Conservation (phyloP, 2,329 filamentous ascomycete genomes). For the Penicillium sp. region DNA sequence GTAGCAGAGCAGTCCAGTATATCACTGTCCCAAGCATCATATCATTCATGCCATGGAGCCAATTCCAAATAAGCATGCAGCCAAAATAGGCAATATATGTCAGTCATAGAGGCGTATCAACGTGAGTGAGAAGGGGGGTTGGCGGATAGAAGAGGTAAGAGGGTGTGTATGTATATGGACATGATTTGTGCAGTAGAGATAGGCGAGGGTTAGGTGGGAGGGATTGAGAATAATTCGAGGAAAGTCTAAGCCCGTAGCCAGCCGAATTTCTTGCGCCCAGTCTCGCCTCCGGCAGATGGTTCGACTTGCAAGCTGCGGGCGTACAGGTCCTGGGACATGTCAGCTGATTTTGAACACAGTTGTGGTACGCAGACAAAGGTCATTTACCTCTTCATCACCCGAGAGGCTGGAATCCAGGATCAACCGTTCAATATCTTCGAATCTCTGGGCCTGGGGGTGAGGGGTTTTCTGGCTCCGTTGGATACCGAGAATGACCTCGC, state of each 20-base stretch:
- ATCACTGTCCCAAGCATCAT: conserved; percentile 17
- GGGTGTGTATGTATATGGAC: not conserved
- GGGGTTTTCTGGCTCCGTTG: conserved; percentile 87
- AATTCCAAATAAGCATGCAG: conserved; percentile 6
- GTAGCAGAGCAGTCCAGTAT: conserved; percentile 12
- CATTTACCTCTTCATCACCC: conserved; percentile 79
- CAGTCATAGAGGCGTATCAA: conserved; percentile 29
- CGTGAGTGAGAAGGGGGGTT: conserved; percentile 20
- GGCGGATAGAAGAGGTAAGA: conserved; percentile 1
- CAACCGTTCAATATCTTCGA: conserved; percentile 68
- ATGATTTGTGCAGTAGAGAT: too few species aligned
- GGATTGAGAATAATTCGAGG: too few species aligned
- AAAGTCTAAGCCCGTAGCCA: conserved; percentile 40
- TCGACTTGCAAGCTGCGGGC: conserved; percentile 57
- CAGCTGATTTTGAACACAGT: conserved; percentile 10
- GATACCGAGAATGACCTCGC: conserved; percentile 83
- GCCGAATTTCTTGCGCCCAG: conserved; percentile 44
- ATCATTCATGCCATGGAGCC: conserved; percentile 8
- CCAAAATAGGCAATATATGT: conserved; percentile 18
- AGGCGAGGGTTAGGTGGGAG: too few species aligned
- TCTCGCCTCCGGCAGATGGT: conserved; percentile 43
- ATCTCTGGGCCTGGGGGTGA: conserved; percentile 68
- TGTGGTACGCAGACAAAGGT: conserved; percentile 9
- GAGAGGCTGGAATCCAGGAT: conserved; percentile 78
- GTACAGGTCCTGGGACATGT: conserved; percentile 53